Evolutionary conservation across 2,329 filamentous ascomycete genomes (phyloP).

Genomic region (Xylaria sp.): DNA sequence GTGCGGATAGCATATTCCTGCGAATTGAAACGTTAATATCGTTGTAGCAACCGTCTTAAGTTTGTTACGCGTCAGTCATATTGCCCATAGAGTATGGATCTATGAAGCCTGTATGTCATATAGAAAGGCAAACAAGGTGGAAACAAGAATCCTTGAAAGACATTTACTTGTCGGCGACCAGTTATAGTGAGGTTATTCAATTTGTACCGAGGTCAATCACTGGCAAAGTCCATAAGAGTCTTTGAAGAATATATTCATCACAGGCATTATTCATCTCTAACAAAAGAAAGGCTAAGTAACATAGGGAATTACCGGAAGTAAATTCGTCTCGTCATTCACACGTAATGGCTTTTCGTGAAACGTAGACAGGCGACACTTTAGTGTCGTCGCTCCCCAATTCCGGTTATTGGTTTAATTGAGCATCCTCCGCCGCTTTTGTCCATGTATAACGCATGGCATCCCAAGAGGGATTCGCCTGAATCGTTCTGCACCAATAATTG

Average conservation of each 20-base stretch:
- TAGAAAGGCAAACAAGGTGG: background rate
- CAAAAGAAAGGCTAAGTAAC: background rate
- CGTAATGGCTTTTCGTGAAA: slow-evolving; percentile 46
- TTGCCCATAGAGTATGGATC: background rate
- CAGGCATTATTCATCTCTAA: background rate
- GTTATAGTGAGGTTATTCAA: background rate
- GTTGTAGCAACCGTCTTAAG: background rate
- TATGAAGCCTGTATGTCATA: background rate
- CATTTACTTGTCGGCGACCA: background rate
- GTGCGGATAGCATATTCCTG: background rate
- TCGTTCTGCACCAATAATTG: slow-evolving; percentile 37
- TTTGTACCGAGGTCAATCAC: background rate
- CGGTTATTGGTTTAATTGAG: slow-evolving; percentile 13
- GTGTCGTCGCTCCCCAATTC: slow-evolving; percentile 22
- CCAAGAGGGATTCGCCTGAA: slow-evolving; percentile 18
- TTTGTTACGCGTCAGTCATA: background rate
- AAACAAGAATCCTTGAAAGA: background rate
- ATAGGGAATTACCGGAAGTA: slow-evolving; percentile 27
- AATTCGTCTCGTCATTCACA: slow-evolving; percentile 50
- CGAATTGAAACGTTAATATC: background rate
- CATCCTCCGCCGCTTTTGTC: slow-evolving; percentile 1
- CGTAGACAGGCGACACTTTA: slow-evolving; percentile 36
- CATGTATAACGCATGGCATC: slow-evolving; percentile 3
- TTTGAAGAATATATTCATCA: background rate
- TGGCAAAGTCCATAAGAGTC: no score